Conservation (phyloP, 495 filamentous ascomycete species). For the Emericellopsis terricola region DNA sequence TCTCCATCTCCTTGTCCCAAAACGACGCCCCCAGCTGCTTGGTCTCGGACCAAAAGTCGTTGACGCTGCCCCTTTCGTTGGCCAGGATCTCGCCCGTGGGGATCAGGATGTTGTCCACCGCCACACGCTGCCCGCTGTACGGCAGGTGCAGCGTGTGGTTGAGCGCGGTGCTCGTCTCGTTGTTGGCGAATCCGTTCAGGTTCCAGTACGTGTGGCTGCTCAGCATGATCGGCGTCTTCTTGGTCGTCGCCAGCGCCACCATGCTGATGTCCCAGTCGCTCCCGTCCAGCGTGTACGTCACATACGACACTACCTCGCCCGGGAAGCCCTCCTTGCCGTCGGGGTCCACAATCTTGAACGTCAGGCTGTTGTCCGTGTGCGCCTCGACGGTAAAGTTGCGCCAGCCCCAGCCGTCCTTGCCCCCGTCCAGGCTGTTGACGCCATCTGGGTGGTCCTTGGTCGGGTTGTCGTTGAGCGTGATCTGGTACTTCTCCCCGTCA, state of each 20-base stretch:
- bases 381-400: slow-evolving; percentile 63
- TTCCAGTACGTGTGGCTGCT: slow-evolving; percentile 68
- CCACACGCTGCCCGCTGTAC: slow-evolving; percentile 48
- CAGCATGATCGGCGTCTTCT: slow-evolving; percentile 51
- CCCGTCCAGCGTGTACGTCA: slow-evolving; percentile 45
- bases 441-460: slow-evolving; percentile 27
- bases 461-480: slow-evolving; percentile 52
- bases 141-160: slow-evolving; percentile 60
- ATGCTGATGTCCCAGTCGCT: slow-evolving; percentile 37
- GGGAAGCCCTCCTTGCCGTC: slow-evolving; percentile 62
- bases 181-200: slow-evolving; percentile 56
- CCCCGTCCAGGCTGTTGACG: slow-evolving; percentile 61
- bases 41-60: slow-evolving; percentile 58
- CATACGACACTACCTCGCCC: slow-evolving; percentile 58
- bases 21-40: slow-evolving; percentile 62
- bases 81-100: slow-evolving; percentile 59
- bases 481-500: slow-evolving; percentile 43
- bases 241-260: slow-evolving; percentile 32
- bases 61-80: slow-evolving; percentile 37
- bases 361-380: slow-evolving; percentile 48
- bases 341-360: slow-evolving; percentile 59
- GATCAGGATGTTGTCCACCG: slow-evolving; percentile 57
- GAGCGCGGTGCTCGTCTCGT: slow-evolving; percentile 41
- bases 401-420: slow-evolving; percentile 64
- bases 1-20: slow-evolving; percentile 28